Conservation (phyloP, 176 grass and related monocot genomes). For the Juncus effusus region DNA sequence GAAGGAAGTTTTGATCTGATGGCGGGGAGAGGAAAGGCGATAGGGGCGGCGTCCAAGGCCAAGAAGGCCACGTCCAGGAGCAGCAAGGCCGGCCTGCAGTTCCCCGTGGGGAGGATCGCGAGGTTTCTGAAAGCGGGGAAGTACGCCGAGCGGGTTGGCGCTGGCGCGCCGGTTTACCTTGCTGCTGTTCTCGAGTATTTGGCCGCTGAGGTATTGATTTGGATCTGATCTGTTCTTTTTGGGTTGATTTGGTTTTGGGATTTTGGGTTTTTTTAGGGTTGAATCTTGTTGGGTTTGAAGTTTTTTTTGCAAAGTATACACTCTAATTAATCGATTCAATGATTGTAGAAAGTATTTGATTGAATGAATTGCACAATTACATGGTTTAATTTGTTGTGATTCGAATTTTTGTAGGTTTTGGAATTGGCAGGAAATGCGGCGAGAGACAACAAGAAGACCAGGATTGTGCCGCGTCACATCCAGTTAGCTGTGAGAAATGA, state of each 20-base stretch:
- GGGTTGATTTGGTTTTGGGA: neutral
- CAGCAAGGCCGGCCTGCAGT: conserved; percentile 28
- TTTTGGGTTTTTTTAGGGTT: neutral
- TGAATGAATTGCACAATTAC: too few species aligned
- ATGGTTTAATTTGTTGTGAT: neutral
- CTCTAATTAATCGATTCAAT: too few species aligned
- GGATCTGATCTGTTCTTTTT: too few species aligned
- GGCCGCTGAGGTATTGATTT: conserved; percentile 21
- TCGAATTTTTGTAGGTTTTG: neutral
- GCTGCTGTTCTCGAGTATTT: conserved; percentile 30
- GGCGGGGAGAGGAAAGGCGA: conserved; percentile 33
- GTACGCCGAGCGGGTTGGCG: conserved; percentile 25
- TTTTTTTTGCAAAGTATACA: too few species aligned
- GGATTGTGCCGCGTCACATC: conserved; percentile 46
- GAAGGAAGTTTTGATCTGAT: conserved; percentile 1
- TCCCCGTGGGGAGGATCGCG: conserved; percentile 19
- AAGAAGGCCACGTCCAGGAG: conserved; percentile 26
- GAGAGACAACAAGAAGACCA: conserved; percentile 34
- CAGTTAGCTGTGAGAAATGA: conserved; percentile 48
- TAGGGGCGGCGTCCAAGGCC: conserved; percentile 2
- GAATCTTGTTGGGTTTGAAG: too few species aligned
- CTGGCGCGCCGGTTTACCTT: conserved; percentile 24
- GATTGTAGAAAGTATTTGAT: too few species aligned
- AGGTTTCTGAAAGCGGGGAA: conserved; percentile 21
- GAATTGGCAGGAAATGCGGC: conserved; percentile 27